Conservation (phyloP, 163 green algal species). For the Scenedesmus sp. region DNA sequence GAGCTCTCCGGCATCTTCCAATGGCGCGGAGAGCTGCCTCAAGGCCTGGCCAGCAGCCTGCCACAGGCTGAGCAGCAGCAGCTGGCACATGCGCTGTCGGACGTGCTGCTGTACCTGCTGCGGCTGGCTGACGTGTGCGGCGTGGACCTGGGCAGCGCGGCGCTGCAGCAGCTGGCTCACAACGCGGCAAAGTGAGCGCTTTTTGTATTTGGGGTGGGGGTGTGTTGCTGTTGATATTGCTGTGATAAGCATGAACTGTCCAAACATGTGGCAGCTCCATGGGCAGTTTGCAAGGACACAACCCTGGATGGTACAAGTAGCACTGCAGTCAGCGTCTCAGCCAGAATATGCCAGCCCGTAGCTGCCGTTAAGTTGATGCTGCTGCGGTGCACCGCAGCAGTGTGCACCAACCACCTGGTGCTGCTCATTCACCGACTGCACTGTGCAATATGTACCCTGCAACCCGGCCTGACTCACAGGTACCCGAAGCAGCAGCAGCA, state of each 20-base stretch:
- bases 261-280: not conserved
- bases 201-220: not conserved
- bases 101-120: conserved; percentile 15
- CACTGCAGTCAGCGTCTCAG: not conserved
- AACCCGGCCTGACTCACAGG: not conserved
- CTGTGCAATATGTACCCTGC: not conserved
- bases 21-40: conserved; percentile 55
- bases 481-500: conserved; percentile 13
- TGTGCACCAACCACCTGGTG: not conserved
- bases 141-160: conserved; percentile 79
- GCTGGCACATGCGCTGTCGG: not conserved
- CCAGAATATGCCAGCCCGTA: not conserved
- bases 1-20: conserved; percentile 88
- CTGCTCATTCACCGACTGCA: not conserved
- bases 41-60: conserved; percentile 54
- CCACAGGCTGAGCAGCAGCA: not conserved
- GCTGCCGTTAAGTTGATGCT: not conserved
- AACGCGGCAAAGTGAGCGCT: conserved; percentile 62
- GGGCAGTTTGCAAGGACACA: not conserved
- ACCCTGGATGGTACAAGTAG: too few relatives aligned
- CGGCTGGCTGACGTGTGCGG: conserved; percentile 1
- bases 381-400: not conserved
- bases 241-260: not conserved
- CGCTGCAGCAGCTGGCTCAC: conserved; percentile 71
- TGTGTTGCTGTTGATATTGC: not conserved